phyloP scores from a whole-genome alignment of 1,139 yeast genomes.

The Protomyces inundatus region DNA sequence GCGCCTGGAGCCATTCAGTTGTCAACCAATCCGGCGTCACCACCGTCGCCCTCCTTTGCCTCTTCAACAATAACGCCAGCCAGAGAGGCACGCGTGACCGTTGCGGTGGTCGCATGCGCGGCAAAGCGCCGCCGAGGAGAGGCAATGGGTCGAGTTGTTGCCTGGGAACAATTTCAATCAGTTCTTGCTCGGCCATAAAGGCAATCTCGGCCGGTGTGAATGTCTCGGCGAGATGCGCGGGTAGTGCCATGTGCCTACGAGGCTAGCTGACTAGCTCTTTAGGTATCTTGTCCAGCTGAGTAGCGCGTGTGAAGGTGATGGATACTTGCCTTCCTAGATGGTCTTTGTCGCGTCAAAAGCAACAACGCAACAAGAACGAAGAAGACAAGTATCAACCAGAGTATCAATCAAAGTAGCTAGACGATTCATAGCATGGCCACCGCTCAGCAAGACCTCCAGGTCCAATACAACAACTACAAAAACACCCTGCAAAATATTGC shows the following conservation, averaged over 20 bases:
- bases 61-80: constrained; percentile 77
- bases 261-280: not conserved
- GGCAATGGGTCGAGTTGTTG: constrained; percentile 60
- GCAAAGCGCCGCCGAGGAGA: constrained; percentile 53
- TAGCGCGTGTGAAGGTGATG: not conserved
- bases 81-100: constrained; percentile 74
- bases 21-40: constrained; percentile 87
- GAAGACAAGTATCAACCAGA: too few relatives aligned
- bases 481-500: constrained; percentile 40
- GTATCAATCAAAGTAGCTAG: not conserved
- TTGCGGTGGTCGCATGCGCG: constrained; percentile 57
- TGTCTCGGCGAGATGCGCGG: constrained; percentile 51
- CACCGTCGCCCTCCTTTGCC: constrained; percentile 79
- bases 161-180: constrained; percentile 66
- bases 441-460: constrained; percentile 39
- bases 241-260: constrained; percentile 54
- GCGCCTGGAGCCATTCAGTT: constrained; percentile 49
- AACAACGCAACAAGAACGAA: too few relatives aligned
- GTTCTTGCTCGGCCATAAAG: constrained; percentile 78
- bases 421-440: not conserved
- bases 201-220: constrained; percentile 74
- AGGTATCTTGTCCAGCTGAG: not conserved
- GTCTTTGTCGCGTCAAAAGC: too few relatives aligned
- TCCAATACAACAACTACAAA: constrained; percentile 44
- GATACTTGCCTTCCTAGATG: too few relatives aligned